Evolutionary conservation across 2,329 filamentous ascomycete genomes (phyloP).

Genomic region (Microsporum audouinii): DNA sequence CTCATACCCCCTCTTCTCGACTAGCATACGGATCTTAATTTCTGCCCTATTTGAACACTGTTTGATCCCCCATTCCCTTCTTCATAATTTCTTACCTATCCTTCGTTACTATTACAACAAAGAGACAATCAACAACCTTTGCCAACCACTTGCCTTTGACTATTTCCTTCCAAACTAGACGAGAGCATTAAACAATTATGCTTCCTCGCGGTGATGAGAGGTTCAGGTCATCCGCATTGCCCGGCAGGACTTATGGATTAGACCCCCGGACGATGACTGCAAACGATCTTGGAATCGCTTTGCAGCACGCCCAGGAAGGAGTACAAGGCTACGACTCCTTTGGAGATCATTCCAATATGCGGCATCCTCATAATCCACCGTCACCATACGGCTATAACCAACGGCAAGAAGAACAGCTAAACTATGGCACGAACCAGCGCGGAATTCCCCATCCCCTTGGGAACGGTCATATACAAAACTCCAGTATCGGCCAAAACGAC

Average conservation of each 20-base stretch:
- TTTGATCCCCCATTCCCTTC: not conserved
- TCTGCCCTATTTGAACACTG: not conserved
- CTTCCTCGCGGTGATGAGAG: slow-evolving; percentile 10
- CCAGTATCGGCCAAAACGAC: not conserved
- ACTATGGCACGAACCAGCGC: not conserved
- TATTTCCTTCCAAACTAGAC: not conserved
- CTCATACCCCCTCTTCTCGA: not conserved
- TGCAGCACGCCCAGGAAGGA: slow-evolving; percentile 15
- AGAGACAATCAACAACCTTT: not conserved
- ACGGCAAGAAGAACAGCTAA: not conserved
- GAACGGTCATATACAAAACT: not conserved
- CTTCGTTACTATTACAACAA: not conserved
- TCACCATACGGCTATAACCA: not conserved
- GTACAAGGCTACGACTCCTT: slow-evolving; percentile 14
- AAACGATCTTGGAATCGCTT: slow-evolving; percentile 15
- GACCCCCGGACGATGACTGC: slow-evolving; percentile 14
- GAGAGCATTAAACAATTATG: not conserved
- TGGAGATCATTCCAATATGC: not conserved
- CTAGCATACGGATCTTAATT: not conserved
- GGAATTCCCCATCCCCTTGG: not conserved
- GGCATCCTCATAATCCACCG: not conserved
- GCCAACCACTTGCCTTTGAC: not conserved
- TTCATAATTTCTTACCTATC: not conserved
- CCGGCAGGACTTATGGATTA: slow-evolving; percentile 13
- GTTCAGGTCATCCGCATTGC: slow-evolving; percentile 12